Base-by-base conservation (phyloP, 441 rosid genomes). In the Raphanus hybrid region DNA sequence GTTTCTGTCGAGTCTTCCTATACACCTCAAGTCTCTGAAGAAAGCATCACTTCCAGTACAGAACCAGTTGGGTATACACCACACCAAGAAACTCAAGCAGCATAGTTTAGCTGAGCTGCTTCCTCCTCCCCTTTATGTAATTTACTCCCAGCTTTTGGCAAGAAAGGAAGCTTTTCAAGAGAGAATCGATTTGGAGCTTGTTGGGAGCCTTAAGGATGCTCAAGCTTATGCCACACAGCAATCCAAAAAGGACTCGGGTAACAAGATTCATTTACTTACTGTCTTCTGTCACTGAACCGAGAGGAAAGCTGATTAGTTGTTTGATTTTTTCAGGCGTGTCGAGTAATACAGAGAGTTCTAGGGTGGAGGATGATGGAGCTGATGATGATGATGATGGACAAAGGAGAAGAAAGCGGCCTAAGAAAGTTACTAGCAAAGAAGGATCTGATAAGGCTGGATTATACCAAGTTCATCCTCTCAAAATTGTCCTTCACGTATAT, bases 381-480 rank as follows among this genome's bases (percentile, higher is more conserved):
- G 97, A 95, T 71, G 98, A 95, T 41, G 99, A 93, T 35, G 97
- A 93, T 78, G 98, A 95, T 83, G 95, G 91, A 50, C 95, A 92
- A 79, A 89, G 92, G 81, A 90, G 97, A 85, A 90, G 97, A 83
- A 95, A 92, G 63, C 85, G 97, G 59, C 93, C 93, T n/a, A 91
- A 86, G 86, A 91, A 89, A 84, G 66, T 68, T 73, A 73, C 75
- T 18, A 68, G 54, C 71, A 78, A 78, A 78, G 97, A 92, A 81
- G 84, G 64, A 66, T 72, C 87, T 75, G 99, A 95, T 63, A 90
- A 88, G 74, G 82, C 85, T 7, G 91, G 97, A 65, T 70, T 89
- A 15, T 85, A 89, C 85, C 97, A 90, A 87, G 84, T 75, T 74
- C 98, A 96, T 75, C 93, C 98, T 67, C 89, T 96, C 69, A 89